These are phyloP conservation scores for Carpinus viminea DNA, from an alignment of 306 rosid species.

Conservation along the genomic window DNA sequence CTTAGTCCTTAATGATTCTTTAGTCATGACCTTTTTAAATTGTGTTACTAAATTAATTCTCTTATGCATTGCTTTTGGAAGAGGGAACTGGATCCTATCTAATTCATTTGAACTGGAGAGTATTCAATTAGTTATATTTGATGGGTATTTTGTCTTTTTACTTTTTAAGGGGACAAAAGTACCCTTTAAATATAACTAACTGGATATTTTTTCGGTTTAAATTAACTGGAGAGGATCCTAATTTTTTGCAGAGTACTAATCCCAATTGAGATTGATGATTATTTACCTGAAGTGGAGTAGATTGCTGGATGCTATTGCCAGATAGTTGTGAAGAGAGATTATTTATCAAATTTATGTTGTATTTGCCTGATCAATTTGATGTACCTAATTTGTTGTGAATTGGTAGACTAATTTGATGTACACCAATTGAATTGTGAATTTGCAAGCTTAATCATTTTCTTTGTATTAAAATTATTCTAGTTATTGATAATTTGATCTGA, in stretches of 20 bases:
- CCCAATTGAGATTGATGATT: conserved; percentile 92
- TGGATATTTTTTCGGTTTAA: too few relatives aligned
- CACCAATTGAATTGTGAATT: too few relatives aligned
- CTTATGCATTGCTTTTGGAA: neutral
- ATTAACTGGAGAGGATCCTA: neutral
- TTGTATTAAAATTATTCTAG: too few relatives aligned
- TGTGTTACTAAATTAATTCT: neutral
- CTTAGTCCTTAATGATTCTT: conserved; percentile 5
- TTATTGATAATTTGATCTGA: too few relatives aligned
- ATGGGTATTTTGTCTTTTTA: too few relatives aligned
- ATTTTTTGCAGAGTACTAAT: conserved; percentile 76
- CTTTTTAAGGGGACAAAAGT: too few relatives aligned
- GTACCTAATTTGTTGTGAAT: neutral
- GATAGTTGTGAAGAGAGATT: neutral
- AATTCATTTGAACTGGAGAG: too few relatives aligned
- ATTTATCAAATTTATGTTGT: neutral
- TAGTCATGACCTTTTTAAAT: neutral
- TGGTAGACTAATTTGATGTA: too few relatives aligned
- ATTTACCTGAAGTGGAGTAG: conserved; percentile 91
- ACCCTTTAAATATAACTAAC: too few relatives aligned
- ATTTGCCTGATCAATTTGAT: neutral
- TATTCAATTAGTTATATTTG: too few relatives aligned
- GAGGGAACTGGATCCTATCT: too few relatives aligned
- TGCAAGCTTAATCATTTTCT: too few relatives aligned
- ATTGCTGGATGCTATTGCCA: conserved; percentile 9